Base-by-base conservation (phyloP, 164 flowering plant species). In the Nymphaea colorata region DNA sequence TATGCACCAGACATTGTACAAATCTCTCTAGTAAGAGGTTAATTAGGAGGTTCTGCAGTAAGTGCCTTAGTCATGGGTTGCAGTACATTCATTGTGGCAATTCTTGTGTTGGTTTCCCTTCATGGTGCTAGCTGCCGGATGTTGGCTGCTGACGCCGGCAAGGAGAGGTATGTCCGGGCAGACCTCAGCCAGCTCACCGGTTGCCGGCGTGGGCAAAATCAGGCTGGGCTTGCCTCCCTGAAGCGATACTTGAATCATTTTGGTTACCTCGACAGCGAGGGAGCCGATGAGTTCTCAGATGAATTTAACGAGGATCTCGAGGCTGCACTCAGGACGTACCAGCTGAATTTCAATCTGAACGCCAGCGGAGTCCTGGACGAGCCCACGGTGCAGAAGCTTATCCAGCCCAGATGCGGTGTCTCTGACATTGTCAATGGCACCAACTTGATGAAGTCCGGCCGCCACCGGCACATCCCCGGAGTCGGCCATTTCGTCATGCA, bases 271-370 rank as follows among this genome's bases (percentile, higher is more conserved):
- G 45, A 59, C 61, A 51, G 36, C 36, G 0, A 71, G 14, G 18
- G 59, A 15, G 43, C 60, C 2, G 36, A 25, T 6, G 63, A 63
- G n/a, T 6, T 67, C 41, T 69, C 65, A 4, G 77, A 77, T 44
- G 55, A 51, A 2, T 80, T 77, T 59, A 77, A 80, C 12, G 74
- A 75, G 14, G 16, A 12, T 10, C n/a, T 80, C 4, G 82, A 80
- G 57, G 51, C 64, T 1, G 80, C 77, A 53, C 36, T 80, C 57
- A 73, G 64, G 17, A 42, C 72, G 2, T 80, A 75, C 75, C 82
- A 80, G 61, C 14, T 1, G 36, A 71, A 71, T 43, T 75, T 64
- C 69, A 68, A 73, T 25, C 80, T 79, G 59, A 72, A 75, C 1
- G 69, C 61, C 55, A 79, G 70, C 4, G 80, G 80, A 10, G 41